Base-by-base conservation (phyloP, 345 rosid species). In the Moricandia arvensis region DNA sequence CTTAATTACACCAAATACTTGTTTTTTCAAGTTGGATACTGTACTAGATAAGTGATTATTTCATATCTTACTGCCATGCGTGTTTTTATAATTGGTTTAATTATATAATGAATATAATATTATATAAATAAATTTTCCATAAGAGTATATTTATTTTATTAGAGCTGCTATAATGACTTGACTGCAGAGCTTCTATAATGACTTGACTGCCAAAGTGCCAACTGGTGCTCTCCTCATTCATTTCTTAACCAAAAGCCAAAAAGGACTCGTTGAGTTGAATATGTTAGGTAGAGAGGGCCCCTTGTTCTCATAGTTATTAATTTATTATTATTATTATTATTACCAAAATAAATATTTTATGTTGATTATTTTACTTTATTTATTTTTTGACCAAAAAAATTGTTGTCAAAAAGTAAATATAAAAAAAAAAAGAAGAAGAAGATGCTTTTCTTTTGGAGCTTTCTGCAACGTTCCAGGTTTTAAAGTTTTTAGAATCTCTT, bases 381-480 rank as follows among this genome's bases (percentile, higher is more conserved):
- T 7, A 33, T 30, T 15, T 59, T 30, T 59, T 8, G 15, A 34
- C 15, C 37, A 11, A 49, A 49, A 43, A 49, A 15, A 49, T 41
- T 45, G 7, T 45, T 45, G 17, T 1, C 53, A 49, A 43, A 43
- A 43, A 43, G n/a, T n/a, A n/a, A n/a, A n/a, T n/a, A n/a, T 9
- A 49, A 49, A 60, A 1, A 58, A 0, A 30, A 68, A 11, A 30
- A 49, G 41, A 24, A 7, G 7, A 64, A 61, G 74, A 75, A 69
- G 74, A 75, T 75, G 69, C 74, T 69, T 69, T 75, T 45, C 63
- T 68, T 75, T 60, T 68, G 69, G 61, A 61, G 73, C 68, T 75
- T 68, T 75, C 68, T 75, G 41, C 69, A 75, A 74, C 72, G 78
- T 75, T 75, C 57, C 33, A 12, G 34, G 43, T 29, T 63, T 74